Percentiles rank a stretch among this genome's conserved stretches.
phyloP scores from a whole-genome alignment of 768 basidiomycete species.

The Lactifluus echinatus region DNA sequence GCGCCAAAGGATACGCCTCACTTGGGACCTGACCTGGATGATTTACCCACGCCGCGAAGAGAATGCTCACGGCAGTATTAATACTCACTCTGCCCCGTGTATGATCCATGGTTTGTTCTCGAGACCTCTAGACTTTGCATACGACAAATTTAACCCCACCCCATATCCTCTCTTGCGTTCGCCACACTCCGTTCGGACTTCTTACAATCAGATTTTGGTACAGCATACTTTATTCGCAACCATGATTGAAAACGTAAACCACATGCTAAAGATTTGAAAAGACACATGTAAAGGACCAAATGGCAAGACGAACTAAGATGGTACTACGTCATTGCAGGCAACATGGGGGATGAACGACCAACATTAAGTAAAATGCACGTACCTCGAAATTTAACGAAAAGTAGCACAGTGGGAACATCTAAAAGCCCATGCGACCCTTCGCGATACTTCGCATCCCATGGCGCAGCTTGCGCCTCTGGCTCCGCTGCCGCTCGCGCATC shows the following conservation, averaged over 20 bases:
- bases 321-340: neutral
- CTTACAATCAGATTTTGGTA: neutral
- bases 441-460: slow-evolving; percentile 1
- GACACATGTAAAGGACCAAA: neutral
- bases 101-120: too few relatives aligned
- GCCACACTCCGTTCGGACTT: neutral
- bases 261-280: slow-evolving; percentile 1
- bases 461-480: slow-evolving; percentile 15
- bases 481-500: slow-evolving; percentile 15
- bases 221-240: slow-evolving; percentile 16
- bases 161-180: too few relatives aligned
- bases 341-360: neutral
- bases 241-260: neutral
- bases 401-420: neutral
- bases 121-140: too few relatives aligned
- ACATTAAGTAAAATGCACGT: slow-evolving; percentile 13
- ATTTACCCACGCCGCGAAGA: too few relatives aligned
- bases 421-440: slow-evolving; percentile 10
- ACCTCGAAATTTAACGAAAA: slow-evolving; percentile 1
- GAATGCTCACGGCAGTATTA: too few relatives aligned
- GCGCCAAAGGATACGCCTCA: too few relatives aligned
- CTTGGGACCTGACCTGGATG: too few relatives aligned
- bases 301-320: neutral
- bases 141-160: too few relatives aligned
- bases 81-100: too few relatives aligned